Conservation (phyloP, 2,329 filamentous ascomycete species). For the Aspergillus sp. region DNA sequence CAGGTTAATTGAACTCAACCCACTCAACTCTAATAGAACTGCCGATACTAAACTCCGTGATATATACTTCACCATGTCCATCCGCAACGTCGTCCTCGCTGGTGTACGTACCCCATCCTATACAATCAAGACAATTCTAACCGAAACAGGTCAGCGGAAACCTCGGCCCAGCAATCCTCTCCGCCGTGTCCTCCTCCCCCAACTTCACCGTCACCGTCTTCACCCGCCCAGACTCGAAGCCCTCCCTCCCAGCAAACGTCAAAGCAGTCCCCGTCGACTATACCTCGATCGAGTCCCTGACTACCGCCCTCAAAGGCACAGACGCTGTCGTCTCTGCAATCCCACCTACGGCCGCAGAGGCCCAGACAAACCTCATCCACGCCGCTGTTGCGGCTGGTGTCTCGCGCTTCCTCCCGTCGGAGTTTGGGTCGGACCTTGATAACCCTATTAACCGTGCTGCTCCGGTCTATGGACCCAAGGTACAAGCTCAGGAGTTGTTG, state of each 20-base stretch:
- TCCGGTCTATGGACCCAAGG: slow-evolving; percentile 34
- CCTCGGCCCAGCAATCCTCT: slow-evolving; percentile 27
- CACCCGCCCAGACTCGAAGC: slow-evolving; percentile 18
- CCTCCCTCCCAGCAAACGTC: slow-evolving; percentile 4
- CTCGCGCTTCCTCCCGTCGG: slow-evolving; percentile 28
- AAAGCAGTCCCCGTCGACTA: slow-evolving; percentile 28
- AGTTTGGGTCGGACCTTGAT: slow-evolving; percentile 34
- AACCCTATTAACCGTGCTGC: slow-evolving; percentile 24
- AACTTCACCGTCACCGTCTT: slow-evolving; percentile 28
- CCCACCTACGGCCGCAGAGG: neutral
- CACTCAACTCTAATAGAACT: neutral
- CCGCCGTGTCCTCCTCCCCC: slow-evolving; percentile 22
- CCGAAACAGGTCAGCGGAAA: slow-evolving; percentile 26
- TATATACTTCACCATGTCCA: neutral
- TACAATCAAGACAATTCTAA: neutral
- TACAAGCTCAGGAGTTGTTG: slow-evolving; percentile 29
- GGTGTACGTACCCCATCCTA: neutral
- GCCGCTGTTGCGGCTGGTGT: slow-evolving; percentile 10
- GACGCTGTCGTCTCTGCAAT: slow-evolving; percentile 31
- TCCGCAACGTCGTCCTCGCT: slow-evolving; percentile 3
- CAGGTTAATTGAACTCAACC: too few species aligned
- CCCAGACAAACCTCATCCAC: slow-evolving; percentile 10
- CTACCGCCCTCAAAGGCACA: slow-evolving; percentile 24
- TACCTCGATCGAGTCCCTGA: slow-evolving; percentile 24
- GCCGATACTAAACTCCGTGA: too few species aligned